phyloP scores from a whole-genome alignment of 805 yeast species.

The Starmera caribaea region DNA sequence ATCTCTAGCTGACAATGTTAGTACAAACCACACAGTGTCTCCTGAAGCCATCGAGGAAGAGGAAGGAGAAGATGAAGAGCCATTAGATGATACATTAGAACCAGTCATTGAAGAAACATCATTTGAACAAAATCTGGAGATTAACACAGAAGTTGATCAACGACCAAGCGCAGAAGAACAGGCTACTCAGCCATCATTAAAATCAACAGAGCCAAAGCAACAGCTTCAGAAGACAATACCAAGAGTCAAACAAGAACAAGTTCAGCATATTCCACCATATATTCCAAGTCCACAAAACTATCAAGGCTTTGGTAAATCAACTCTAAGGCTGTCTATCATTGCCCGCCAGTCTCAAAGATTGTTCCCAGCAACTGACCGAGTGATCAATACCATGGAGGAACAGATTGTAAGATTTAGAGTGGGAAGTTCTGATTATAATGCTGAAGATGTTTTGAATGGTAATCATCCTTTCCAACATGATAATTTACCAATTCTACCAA shows the following conservation, averaged over 20 bases:
- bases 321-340: constrained; percentile 17
- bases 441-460: constrained; percentile 22
- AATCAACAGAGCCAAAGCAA: not conserved
- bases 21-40: not conserved
- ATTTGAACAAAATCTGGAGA: not conserved
- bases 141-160: too few relatives aligned
- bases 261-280: constrained; percentile 12
- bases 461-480: constrained; percentile 23
- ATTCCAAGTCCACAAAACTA: constrained; percentile 5
- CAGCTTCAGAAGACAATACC: not conserved
- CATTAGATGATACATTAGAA: too few relatives aligned
- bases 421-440: constrained; percentile 17
- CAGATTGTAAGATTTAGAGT: constrained; percentile 26
- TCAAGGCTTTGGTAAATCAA: constrained; percentile 11
- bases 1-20: not conserved
- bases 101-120: not conserved
- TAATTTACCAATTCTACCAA: constrained; percentile 9
- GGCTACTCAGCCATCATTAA: too few relatives aligned
- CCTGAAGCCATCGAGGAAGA: too few relatives aligned
- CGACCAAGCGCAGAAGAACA: too few relatives aligned
- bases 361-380: constrained; percentile 17
- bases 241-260: not conserved
- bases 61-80: too few relatives aligned
- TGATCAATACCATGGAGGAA: constrained; percentile 25
- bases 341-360: constrained; percentile 20